Evolutionary conservation across 306 rosid genomes (phyloP).

Genomic region (Rosa rugosa): DNA sequence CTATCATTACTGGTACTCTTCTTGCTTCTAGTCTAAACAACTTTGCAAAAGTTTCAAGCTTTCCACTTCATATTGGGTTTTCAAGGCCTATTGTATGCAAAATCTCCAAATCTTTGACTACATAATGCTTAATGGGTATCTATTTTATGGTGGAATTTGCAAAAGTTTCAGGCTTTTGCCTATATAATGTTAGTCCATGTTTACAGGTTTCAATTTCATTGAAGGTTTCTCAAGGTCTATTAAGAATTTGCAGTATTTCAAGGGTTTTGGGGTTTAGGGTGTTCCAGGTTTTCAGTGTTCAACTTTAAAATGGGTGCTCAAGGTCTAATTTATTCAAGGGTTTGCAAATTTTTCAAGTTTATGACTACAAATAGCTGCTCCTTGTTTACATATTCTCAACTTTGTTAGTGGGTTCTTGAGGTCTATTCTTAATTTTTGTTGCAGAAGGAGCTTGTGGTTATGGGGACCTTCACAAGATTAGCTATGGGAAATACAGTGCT

Average conservation of each 20-base stretch:
- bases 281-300: background rate
- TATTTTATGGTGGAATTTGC: background rate
- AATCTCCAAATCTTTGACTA: background rate
- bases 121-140: background rate
- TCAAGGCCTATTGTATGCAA: background rate
- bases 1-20: conserved; percentile 67
- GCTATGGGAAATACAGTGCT: conserved; percentile 76
- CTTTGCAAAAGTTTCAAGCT: background rate
- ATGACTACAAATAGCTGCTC: background rate
- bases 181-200: background rate
- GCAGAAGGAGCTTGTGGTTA: conserved; percentile 99
- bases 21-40: conserved; percentile 20
- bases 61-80: background rate
- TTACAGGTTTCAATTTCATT: background rate
- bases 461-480: conserved; percentile 84
- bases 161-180: background rate
- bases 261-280: background rate
- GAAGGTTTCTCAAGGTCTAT: background rate
- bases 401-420: conserved; percentile 17
- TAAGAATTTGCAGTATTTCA: background rate
- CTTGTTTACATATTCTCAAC: background rate
- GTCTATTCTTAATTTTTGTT: conserved; percentile 23
- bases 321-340: background rate
- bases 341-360: background rate
- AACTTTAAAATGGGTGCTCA: background rate